Base-by-base conservation (phyloP, 257 asterid genomes). In the Jaltomata sinuosa region DNA sequence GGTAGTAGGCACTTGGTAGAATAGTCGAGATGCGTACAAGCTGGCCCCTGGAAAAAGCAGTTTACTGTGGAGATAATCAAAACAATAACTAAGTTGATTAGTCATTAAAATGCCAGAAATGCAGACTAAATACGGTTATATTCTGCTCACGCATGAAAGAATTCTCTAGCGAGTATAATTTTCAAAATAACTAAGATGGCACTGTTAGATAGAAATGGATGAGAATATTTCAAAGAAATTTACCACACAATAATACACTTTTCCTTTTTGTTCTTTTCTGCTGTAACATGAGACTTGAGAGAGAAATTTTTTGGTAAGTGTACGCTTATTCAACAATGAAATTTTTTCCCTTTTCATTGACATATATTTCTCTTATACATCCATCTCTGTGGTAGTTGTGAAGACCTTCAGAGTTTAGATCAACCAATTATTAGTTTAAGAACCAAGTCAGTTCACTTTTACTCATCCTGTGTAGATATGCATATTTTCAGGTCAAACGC, bases 401-500 rank as follows among this genome's bases (percentile, higher is more conserved):
- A 1, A 74, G 57, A 8, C 61, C 40, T 8, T 49, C 12, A 49
- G 81, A 76, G 6, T 25, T 76, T 25, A 0, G 61, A 76, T 19
- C 61, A 76, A 49, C 34, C 81, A 49, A 19, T 76, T 76, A 27
- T 15, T 16, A 16, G 18, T 9, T 7, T 76, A 27, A 47, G 61
- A 27, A 76, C 81, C 81, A 49, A 76, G 42, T 27, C 81, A 16
- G 27, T 76, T 27, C 81, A 76, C 9, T 49, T 45, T 47, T 76
- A 76, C 36, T 49, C 42, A 76, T 76, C 27, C 27, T 76, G 7
- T 76, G 62, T 49, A 16, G 81, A 27, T 76, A 47, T 76, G 81
- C 25, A 76, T 52, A 76, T 32, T 61, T 84, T 18, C 87, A 90
- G 93, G 91, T 90, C 32, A 87, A 71, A 55, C 93, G 91, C 83